These are phyloP conservation scores for Fonsecaea nubica DNA, from an alignment of 2,329 filamentous ascomycete genomes.

Conservation along the genomic window DNA sequence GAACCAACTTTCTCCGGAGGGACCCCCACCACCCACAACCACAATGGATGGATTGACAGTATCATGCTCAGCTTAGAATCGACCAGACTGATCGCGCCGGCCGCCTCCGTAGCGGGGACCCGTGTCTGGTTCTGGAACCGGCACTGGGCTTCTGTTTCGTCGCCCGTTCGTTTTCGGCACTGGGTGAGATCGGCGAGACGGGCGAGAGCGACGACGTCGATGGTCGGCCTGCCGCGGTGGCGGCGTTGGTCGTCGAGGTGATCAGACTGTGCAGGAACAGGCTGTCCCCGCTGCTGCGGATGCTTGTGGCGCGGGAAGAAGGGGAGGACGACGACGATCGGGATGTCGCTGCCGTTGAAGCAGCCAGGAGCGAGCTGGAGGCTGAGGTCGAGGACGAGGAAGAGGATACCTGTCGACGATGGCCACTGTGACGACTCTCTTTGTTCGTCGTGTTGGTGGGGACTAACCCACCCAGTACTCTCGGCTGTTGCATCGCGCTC, in stretches of 20 bases:
- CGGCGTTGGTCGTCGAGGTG: neutral
- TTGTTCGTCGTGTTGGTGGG: neutral
- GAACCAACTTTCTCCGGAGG: neutral
- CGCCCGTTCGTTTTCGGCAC: neutral
- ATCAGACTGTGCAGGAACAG: constrained; percentile 17
- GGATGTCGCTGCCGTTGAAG: neutral
- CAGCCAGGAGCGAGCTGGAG: constrained; percentile 6
- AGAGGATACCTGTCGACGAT: neutral
- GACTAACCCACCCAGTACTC: constrained; percentile 12
- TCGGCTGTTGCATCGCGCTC: neutral
- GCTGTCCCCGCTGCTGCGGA: constrained; percentile 5
- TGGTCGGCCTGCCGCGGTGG: neutral
- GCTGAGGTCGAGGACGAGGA: constrained; percentile 1
- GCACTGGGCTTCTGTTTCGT: neutral
- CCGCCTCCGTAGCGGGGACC: neutral
- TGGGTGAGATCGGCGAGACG: neutral
- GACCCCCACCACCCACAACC: no score
- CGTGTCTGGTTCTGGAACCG: neutral
- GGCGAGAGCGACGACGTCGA: neutral
- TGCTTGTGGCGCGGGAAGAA: neutral
- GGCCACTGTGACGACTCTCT: neutral
- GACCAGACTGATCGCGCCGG: neutral
- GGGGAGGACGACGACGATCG: neutral
- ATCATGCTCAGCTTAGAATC: neutral
- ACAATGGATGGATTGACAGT: neutral